Evolutionary conservation across 805 yeast genomes (phyloP).

Genomic region (Torulaspora microellipsoides): DNA sequence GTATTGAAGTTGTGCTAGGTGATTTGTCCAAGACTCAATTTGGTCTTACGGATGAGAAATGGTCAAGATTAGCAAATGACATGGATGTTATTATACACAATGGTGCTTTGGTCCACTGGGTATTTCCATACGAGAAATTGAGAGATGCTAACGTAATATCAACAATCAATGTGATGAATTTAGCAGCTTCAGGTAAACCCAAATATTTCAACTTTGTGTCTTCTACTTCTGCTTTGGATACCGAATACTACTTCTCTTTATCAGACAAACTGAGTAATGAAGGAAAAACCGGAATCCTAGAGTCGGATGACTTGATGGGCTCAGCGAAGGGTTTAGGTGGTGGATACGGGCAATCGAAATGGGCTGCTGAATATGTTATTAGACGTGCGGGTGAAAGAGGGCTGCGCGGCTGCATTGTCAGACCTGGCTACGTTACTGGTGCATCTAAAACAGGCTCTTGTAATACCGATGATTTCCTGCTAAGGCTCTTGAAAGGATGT

Average conservation of each 20-base stretch:
- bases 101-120: constrained; percentile 99
- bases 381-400: constrained; percentile 88
- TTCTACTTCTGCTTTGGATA: constrained; percentile 89
- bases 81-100: constrained; percentile 88
- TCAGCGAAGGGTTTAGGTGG: constrained; percentile 77
- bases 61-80: constrained; percentile 52
- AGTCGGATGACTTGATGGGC: constrained; percentile 77
- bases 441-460: constrained; percentile 78
- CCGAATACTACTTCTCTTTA: constrained; percentile 68
- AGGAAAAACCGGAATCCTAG: constrained; percentile 72
- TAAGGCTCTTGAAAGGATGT: constrained; percentile 93
- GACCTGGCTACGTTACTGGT: constrained; percentile 97
- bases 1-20: constrained; percentile 73
- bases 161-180: constrained; percentile 74
- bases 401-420: constrained; percentile 77
- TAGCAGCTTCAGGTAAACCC: constrained; percentile 65
- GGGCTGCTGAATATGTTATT: constrained; percentile 92
- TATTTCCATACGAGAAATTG: constrained; percentile 83
- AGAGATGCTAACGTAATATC: constrained; percentile 92
- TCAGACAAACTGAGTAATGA: constrained; percentile 64
- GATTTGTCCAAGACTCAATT: constrained; percentile 69
- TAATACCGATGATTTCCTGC: constrained; percentile 93
- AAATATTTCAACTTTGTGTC: constrained; percentile 89
- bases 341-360: constrained; percentile 96
- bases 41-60: constrained; percentile 56